Evolutionary conservation across 2,329 filamentous ascomycete species (phyloP), one percentile per base, ranked within the genome.

Genomic region (Colletotrichum orbiculare): DNA sequence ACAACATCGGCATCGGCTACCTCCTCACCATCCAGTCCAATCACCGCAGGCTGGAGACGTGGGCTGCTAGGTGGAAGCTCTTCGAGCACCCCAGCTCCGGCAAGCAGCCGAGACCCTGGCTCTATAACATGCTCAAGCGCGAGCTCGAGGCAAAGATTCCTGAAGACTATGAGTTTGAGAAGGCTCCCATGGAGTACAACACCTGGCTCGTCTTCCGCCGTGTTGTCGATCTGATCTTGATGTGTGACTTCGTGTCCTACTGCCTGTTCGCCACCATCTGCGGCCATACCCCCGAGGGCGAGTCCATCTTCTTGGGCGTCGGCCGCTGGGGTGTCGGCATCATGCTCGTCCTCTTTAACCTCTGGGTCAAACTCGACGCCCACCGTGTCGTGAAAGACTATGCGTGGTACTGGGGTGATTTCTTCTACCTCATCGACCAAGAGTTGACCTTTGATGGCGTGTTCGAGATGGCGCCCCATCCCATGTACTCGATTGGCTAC

Each of bases 381-480:
- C 96, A 99, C 78, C 88, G 96, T 67, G 96, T 99, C 54, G 96
- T 99, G 75, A 98, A 98, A 79, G 96, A 99, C 79, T 99, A 94
- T 81, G 96, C 96, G 35, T 99, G 96, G 96, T 99, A 98, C 80
- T 99, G 96, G 96, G 96, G 96, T 67, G 96, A 99, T 79, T 98
- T 98, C 81, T 99, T 98, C 84, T 99, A 94, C 79, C 89, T 99
- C 74, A 93, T 99, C 77, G 96, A 99, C 79, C 94, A 98, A 80
- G 93, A 97, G 75, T 84, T 99, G 76, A 98, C 94, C 54, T 99
- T 99, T 77, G 96, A 99, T 75, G 96, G 96, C 61, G 96, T 99
- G 68, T 99, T 98, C 76, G 96, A 99, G 81, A 96, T 99, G 90
- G 96, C 96, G 17, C 96, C 96, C 38, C 96, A 98, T 76, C 95